phyloP scores from a whole-genome alignment of 306 rosid genomes.

The Gleditsia sinensis region DNA sequence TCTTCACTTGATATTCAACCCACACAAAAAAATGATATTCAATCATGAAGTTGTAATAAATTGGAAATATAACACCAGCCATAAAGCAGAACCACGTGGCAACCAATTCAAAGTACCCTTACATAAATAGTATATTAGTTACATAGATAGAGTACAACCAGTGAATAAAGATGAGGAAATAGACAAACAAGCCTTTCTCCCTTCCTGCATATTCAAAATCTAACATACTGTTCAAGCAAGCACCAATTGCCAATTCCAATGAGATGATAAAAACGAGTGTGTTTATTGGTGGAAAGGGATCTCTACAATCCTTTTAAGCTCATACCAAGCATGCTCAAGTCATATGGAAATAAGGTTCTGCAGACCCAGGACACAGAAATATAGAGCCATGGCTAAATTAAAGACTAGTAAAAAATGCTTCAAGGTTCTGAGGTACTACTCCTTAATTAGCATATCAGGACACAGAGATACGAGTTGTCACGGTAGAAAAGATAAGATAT shows the following conservation, averaged over 20 bases:
- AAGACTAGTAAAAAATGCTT: not conserved
- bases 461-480: conserved; percentile 24
- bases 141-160: not conserved
- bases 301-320: not conserved
- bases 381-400: not conserved
- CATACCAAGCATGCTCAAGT: not conserved
- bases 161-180: not conserved
- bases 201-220: not conserved
- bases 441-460: conserved; percentile 4
- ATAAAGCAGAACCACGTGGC: not conserved
- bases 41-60: not conserved
- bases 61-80: not conserved
- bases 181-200: not conserved
- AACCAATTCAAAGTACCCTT: not conserved
- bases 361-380: not conserved
- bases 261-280: not conserved
- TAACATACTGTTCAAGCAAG: not conserved
- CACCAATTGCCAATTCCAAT: not conserved
- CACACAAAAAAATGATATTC: not conserved
- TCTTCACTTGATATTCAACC: not conserved
- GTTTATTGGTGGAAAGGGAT: not conserved
- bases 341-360: not conserved
- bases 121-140: not conserved
- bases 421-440: not conserved
- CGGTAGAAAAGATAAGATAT: conserved; percentile 7